These are phyloP conservation scores for Penicillium sp. DNA, from an alignment of 2,329 filamentous ascomycete species.

Conservation along the genomic window DNA sequence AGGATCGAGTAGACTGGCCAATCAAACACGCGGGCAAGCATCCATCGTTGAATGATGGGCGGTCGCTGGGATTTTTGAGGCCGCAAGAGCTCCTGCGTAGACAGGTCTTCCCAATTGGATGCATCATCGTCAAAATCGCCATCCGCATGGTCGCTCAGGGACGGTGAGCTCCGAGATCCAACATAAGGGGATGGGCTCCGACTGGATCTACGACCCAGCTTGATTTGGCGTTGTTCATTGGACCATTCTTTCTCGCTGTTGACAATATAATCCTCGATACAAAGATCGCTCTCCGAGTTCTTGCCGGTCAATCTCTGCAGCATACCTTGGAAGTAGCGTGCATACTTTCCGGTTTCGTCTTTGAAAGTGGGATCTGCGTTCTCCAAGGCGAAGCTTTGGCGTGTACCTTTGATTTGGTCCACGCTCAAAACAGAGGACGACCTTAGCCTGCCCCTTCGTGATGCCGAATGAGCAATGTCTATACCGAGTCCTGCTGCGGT, in stretches of 20 bases:
- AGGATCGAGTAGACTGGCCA: conserved; percentile 67
- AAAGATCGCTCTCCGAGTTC: conserved; percentile 60
- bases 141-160: conserved; percentile 33
- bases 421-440: not conserved
- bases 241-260: conserved; percentile 70
- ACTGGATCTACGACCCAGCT: conserved; percentile 52
- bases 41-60: not conserved
- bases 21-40: conserved; percentile 47
- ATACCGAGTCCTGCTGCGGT: not conserved
- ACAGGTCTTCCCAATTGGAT: not conserved
- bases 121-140: conserved; percentile 40
- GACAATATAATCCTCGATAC: conserved; percentile 66
- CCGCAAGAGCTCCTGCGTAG: not conserved
- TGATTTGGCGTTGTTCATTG: conserved; percentile 57
- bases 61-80: not conserved
- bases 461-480: not conserved
- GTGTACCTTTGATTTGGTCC: not conserved
- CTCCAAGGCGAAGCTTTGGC: conserved; percentile 58
- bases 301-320: conserved; percentile 57
- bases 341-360: conserved; percentile 61
- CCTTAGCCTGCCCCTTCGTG: not conserved
- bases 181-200: not conserved
- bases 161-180: not conserved
- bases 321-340: conserved; percentile 57
- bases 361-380: conserved; percentile 69